Evolutionary conservation across 2,329 filamentous ascomycete species (phyloP).

Genomic region (Biscogniauxia mediterranea): DNA sequence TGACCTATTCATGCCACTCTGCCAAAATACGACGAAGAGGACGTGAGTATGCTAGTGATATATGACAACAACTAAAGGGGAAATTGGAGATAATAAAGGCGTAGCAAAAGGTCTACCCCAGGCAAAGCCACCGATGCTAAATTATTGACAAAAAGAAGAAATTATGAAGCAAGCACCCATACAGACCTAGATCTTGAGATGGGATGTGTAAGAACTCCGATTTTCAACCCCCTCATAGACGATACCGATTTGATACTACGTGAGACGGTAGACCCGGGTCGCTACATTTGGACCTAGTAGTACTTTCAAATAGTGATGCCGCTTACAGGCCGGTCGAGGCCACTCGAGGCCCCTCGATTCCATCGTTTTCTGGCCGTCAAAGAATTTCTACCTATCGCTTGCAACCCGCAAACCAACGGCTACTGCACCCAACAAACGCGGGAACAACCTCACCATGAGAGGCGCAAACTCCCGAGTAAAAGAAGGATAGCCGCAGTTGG

Average conservation of each 20-base stretch:
- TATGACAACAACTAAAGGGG: neutral
- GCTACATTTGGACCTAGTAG: neutral
- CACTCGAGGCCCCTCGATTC: neutral
- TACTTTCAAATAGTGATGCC: neutral
- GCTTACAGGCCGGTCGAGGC: neutral
- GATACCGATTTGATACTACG: neutral
- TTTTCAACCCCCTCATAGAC: neutral
- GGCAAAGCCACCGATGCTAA: neutral
- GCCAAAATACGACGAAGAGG: neutral
- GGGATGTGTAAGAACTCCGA: neutral
- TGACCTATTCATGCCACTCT: neutral
- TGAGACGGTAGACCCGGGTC: neutral
- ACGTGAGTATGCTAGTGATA: neutral
- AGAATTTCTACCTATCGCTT: neutral
- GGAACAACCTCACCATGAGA: neutral
- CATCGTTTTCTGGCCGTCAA: neutral
- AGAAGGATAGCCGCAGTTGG: conserved; percentile 25
- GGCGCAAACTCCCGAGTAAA: conserved; percentile 18
- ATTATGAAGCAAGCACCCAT: neutral
- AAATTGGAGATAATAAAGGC: neutral
- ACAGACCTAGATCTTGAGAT: neutral
- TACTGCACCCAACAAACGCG: neutral
- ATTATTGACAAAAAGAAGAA: neutral
- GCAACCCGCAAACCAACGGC: neutral
- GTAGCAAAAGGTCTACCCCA: neutral